Evolutionary conservation across 1,284 basidiomycete genomes (phyloP), one percentile per base, ranked within the genome.

Genomic region (Trichosporon sp.): DNA sequence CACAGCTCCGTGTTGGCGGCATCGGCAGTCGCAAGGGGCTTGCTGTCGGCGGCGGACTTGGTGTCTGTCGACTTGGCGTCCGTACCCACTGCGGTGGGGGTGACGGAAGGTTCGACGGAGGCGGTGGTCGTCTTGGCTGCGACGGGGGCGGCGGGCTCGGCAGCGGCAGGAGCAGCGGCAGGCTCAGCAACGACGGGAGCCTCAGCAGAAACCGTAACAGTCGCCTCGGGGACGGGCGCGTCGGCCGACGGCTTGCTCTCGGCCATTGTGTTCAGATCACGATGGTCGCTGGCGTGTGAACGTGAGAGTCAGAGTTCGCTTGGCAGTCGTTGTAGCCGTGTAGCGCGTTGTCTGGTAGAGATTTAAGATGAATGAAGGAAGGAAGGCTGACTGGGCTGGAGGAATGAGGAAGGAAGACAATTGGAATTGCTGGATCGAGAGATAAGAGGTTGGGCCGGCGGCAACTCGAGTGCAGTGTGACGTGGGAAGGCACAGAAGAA

Each of bases 181-280:
- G 59, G 32, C 59, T 35, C 31, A 19, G 59, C 31, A 32, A 12
- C 31, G 7, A 19, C 48, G 8, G 19, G n/a, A 14, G 19, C n/a
- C 48, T 51, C 48, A 19, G 48, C 51, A 8, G 51, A 4, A 16
- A 31, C 31, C 4, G 56, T 31, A 12, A 32, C 16, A 31, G 59
- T 37, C 10, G 59, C 31, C 14, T 37, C 59, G 16, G 59, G 59
- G 3, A 11, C 51, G 4, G 51, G 19, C 4, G 59, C 59, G 59
- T 37, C 59, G 54, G 54, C 54, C 54, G 54, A 31, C 21, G 14
- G 10, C 51, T 54, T 35, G 59, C 31, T 63, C 32, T 63, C 59
- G 32, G 32, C 16, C 59, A 63, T 63, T 6, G 14, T 63, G 51
- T 37, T 10, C 8, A 37, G 43, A n/a, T 46, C 16, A 46, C 54